Conservation (phyloP, 2,329 filamentous ascomycete genomes). For the Cordyceps militaris region DNA sequence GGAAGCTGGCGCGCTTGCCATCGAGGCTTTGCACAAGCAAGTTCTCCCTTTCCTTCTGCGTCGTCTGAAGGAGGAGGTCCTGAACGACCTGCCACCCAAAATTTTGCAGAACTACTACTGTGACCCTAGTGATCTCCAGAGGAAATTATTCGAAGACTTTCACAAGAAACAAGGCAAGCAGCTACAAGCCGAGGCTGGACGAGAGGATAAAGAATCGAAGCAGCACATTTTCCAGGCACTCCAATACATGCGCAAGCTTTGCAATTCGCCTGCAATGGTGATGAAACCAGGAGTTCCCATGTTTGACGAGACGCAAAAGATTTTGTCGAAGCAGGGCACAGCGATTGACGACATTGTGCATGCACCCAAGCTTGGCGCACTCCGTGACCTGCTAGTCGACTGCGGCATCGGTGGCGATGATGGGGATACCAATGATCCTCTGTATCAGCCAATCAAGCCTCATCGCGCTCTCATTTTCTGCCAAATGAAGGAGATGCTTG, state of each 20-base stretch:
- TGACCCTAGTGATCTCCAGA: constrained; percentile 89
- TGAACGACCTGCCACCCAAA: constrained; percentile 94
- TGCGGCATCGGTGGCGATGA: constrained; percentile 86
- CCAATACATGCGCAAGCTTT: constrained; percentile 99
- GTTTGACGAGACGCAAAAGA: constrained; percentile 79
- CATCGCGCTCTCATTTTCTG: constrained; percentile 96
- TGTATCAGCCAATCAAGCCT: constrained; percentile 81
- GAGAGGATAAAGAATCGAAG: constrained; percentile 86
- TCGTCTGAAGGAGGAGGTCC: constrained; percentile 92
- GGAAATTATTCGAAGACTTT: constrained; percentile 94
- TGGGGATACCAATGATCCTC: constrained; percentile 49
- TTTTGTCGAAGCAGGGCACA: constrained; percentile 71
- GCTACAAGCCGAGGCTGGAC: constrained; percentile 73
- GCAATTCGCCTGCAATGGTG: constrained; percentile 93
- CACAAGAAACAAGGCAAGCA: constrained; percentile 88
- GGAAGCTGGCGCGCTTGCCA: constrained; percentile 89
- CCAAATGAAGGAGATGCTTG: constrained; percentile 99
- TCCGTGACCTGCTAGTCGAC: constrained; percentile 92
- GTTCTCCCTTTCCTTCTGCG: constrained; percentile 93
- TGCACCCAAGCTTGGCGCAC: constrained; percentile 84
- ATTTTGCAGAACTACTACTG: constrained; percentile 99
- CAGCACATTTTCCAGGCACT: constrained; percentile 98
- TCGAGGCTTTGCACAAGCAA: constrained; percentile 97
- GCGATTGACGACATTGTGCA: constrained; percentile 78
- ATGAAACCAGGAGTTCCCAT: constrained; percentile 90